Percentiles rank a stretch among this genome's conserved stretches.
Conservation (phyloP, 2,329 filamentous ascomycete genomes). For the Scopulariopsis brevicaulis region DNA sequence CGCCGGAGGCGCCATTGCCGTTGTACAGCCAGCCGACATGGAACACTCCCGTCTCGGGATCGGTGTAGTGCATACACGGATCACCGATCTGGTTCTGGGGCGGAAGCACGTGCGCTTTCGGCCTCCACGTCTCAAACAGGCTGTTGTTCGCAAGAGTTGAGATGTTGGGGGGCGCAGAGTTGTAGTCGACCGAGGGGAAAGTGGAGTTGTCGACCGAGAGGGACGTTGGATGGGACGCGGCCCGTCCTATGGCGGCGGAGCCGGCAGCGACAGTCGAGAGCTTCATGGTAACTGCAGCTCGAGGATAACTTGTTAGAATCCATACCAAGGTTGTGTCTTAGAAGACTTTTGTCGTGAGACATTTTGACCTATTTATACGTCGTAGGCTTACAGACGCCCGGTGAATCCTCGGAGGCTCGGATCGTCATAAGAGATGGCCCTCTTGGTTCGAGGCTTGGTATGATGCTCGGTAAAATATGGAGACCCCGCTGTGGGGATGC, state of each 20-base stretch:
- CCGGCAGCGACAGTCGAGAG: neutral
- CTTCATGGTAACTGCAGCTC: neutral
- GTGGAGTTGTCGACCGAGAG: slow-evolving; percentile 15
- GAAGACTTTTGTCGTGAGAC: too few species aligned
- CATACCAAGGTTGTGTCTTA: too few species aligned
- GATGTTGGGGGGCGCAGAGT: slow-evolving; percentile 23
- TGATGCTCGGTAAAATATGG: too few species aligned
- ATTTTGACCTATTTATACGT: too few species aligned
- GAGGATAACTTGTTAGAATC: too few species aligned
- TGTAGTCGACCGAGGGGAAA: slow-evolving; percentile 16
- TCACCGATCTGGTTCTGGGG: slow-evolving; percentile 27
- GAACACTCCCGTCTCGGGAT: slow-evolving; percentile 28
- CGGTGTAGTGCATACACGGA: slow-evolving; percentile 31
- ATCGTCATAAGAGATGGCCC: too few species aligned
- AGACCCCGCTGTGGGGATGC: too few species aligned
- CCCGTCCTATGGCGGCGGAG: neutral
- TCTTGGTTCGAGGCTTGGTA: too few species aligned
- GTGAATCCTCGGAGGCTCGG: too few species aligned
- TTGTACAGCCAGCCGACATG: slow-evolving; percentile 29
- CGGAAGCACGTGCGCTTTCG: slow-evolving; percentile 26
- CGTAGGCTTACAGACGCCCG: too few species aligned
- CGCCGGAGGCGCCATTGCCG: slow-evolving; percentile 16
- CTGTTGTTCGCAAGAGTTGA: slow-evolving; percentile 23
- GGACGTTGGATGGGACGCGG: neutral
- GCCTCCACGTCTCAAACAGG: slow-evolving; percentile 16